Evolutionary conservation across 2,329 filamentous ascomycete genomes (phyloP), one percentile per base, ranked within the genome.

Genomic region (Aspergillus candidus): DNA sequence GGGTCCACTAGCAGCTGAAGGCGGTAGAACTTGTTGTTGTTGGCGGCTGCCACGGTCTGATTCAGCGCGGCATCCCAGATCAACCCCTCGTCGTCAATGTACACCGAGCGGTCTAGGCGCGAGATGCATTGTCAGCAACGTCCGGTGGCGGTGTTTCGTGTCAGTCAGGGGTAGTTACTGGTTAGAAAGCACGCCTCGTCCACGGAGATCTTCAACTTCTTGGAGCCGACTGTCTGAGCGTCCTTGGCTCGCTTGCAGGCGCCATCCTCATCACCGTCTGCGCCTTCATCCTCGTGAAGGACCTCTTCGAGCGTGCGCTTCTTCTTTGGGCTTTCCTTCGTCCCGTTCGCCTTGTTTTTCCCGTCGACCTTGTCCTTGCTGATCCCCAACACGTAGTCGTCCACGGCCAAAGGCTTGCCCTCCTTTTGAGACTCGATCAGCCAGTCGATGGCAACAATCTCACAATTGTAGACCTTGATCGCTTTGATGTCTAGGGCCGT

Each of bases 21-120:
- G 22, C 80, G 78, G 58, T 90, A 91, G 62, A 90, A 91, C 54
- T 93, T 93, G 65, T 93, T 91, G 65, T 86, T 85, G 59, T 91
- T 93, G 37, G 75, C 66, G 0, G 72, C 68, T 0, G 85, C 72
- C 53, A 88, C 86, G 10, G 87, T 85, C 61, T 90, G 84, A 54
- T 90, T 93, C 36, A 94, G 71, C 0, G 84, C 82, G 0, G 85
- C 87, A 59, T 94, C 88, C 62, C 79, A 91, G 38, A 91, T 87
- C 43, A 84, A 67, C 14, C 80, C 79, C 32, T 76, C 65, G 1
- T 76, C 66, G 48, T 83, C 83, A 44, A 91, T 77, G 57, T 84
- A 82, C 29, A 94, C 86, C 2, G 48, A 35, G 8, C 46, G 41
- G 12, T 37, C 48, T 50, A 32, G 38, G 5, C 27, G 7, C 6